Evolutionary conservation across 768 basidiomycete genomes (phyloP), one percentile per base, ranked within the genome.

Genomic region (Rhodotorula paludigena): DNA sequence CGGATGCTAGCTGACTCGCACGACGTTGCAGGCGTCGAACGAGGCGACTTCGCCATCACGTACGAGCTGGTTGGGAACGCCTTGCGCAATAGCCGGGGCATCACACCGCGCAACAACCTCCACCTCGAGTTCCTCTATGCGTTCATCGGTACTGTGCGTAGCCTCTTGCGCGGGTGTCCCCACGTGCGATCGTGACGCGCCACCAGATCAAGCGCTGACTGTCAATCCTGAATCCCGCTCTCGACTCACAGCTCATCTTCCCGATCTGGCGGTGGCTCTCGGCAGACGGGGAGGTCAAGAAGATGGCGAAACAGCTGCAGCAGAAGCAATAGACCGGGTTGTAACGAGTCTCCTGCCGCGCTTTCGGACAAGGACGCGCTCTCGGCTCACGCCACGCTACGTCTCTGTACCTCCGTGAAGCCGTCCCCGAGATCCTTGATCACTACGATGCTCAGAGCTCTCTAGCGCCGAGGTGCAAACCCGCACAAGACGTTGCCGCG

Each of bases 11-110:
- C 44, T 25, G 18, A 35, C 23, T 32, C 16, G 20, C 33, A 39
- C 39, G 25, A 23, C 35, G 12, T 36, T 39, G 41, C 69, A 87
- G 90, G 90, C 33, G 82, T 93, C 18, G 81, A 85, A 72, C 83
- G 81, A 30, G 87, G 86, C 33, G 79, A 89, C 9, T 85, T 83
- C 61, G 88, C 92, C 67, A 90, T 92, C 64, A 85, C 87, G 0
- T 84, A 82, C 32, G 87, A 91, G 73, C 78, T 89, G 36, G 83
- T 87, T 41, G 85, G 86, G 6, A 78, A 81, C 57, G 68, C 91
- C 28, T 87, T 93, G 77, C 82, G 87, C 30, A 82, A 86, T 11
- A 85, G 83, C 12, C 85, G 87, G 28, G 89, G 88, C 0, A 79
- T 83, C 36, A 80, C 85, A 0, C 87, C 87, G 3, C 79, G 82